Percentiles rank a stretch among this genome's conserved stretches.
phyloP scores from a whole-genome alignment of 306 rosid species.

The Ormosia semicastrata region DNA sequence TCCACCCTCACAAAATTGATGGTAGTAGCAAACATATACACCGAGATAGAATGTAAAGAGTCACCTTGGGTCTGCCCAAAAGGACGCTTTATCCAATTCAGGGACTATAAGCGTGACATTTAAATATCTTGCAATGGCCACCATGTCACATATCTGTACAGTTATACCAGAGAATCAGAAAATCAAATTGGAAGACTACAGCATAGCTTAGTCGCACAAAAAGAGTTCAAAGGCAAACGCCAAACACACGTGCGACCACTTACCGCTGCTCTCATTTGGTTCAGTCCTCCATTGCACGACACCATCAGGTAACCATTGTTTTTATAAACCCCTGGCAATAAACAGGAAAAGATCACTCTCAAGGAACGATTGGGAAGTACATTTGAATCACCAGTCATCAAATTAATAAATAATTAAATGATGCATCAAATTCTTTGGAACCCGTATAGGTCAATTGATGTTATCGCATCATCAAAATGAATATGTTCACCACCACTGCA shows the following conservation, averaged over 20 bases:
- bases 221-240: neutral
- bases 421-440: no score
- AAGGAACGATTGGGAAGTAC: neutral
- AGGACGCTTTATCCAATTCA: slow-evolving; percentile 84
- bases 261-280: slow-evolving; percentile 98
- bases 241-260: slow-evolving; percentile 36
- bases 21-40: slow-evolving; percentile 7
- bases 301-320: slow-evolving; percentile 93
- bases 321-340: slow-evolving; percentile 70
- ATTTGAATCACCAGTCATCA: neutral
- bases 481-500: neutral
- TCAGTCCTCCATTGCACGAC: slow-evolving; percentile 93
- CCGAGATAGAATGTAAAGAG: slow-evolving; percentile 8
- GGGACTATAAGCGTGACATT: slow-evolving; percentile 96
- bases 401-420: neutral
- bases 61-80: slow-evolving; percentile 97
- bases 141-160: slow-evolving; percentile 93
- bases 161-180: slow-evolving; percentile 15
- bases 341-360: neutral
- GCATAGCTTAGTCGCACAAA: neutral
- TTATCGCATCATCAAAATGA: neutral
- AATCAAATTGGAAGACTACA: neutral
- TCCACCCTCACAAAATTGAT: neutral
- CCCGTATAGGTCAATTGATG: neutral
- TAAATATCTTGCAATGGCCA: slow-evolving; percentile 85